phyloP scores from a whole-genome alignment of 169 alveolate genomes.

The Plasmodium vivax region DNA sequence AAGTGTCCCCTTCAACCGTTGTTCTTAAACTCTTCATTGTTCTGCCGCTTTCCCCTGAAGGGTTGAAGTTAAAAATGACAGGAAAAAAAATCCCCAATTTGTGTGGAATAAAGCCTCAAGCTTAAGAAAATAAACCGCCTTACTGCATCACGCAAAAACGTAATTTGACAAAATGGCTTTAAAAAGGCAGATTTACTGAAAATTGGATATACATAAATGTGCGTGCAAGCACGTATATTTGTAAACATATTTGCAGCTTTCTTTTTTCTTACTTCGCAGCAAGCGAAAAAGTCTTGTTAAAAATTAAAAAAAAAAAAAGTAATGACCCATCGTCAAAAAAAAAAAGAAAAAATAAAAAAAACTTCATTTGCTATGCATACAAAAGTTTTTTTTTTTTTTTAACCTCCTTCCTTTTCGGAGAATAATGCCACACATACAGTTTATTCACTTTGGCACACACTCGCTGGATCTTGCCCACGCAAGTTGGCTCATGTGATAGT shows the following conservation, averaged over 20 bases:
- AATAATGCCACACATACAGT: background rate
- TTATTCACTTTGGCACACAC: background rate
- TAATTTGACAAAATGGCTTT: background rate
- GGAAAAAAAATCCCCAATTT: background rate
- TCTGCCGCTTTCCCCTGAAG: background rate
- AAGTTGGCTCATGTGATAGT: background rate
- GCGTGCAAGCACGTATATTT: background rate
- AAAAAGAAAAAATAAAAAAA: background rate
- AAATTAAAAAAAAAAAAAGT: too few relatives aligned
- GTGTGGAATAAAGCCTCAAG: slow-evolving; percentile 1
- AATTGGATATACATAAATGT: background rate
- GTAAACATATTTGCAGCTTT: background rate
- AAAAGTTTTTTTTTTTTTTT: background rate
- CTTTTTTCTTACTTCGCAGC: background rate
- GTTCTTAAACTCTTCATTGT: background rate
- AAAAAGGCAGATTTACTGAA: background rate
- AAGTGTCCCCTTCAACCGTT: background rate
- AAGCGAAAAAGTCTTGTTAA: background rate
- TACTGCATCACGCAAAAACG: background rate
- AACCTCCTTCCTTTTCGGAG: background rate
- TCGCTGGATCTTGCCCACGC: background rate
- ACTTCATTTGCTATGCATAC: background rate
- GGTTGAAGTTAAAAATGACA: background rate
- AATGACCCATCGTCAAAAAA: background rate
- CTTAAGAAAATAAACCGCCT: background rate